A percentile compares a stretch with the other conserved stretches of the same genome.
Conservation (phyloP, 2,329 filamentous ascomycete species). For the Esteya vermicola region DNA sequence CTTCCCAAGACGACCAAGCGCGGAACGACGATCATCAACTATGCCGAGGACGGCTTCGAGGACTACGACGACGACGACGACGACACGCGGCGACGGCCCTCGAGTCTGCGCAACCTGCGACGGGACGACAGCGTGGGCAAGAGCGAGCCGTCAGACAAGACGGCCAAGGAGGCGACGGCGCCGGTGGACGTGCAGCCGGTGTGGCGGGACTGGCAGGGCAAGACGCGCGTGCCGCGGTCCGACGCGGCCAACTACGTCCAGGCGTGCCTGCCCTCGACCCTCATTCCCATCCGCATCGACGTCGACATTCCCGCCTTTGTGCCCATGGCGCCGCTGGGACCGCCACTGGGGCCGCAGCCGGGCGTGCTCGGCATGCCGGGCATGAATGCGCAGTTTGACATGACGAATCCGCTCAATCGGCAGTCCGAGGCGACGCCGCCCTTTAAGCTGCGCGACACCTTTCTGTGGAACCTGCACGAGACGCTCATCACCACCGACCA, state of each 20-base stretch:
- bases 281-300: constrained; percentile 94
- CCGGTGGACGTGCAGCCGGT: constrained; percentile 81
- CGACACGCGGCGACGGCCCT: constrained; percentile 62
- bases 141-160: constrained; percentile 55
- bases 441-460: constrained; percentile 86
- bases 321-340: constrained; percentile 27
- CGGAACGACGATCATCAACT: constrained; percentile 93
- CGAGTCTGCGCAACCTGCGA: constrained; percentile 69
- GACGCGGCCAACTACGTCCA: constrained; percentile 49
- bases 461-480: constrained; percentile 96
- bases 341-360: constrained; percentile 9
- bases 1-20: constrained; percentile 85
- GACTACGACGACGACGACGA: constrained; percentile 62
- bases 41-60: constrained; percentile 90
- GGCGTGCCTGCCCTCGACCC: constrained; percentile 68
- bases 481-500: constrained; percentile 87
- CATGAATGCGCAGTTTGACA: constrained; percentile 50
- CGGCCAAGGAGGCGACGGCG: constrained; percentile 65
- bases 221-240: constrained; percentile 40
- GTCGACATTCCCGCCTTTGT: constrained; percentile 73
- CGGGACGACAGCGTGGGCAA: constrained; percentile 55
- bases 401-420: constrained; percentile 64
- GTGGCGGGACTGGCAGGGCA: constrained; percentile 92
- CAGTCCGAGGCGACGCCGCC: constrained; percentile 66
- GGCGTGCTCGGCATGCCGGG: constrained; percentile 47